Evolutionary conservation across 306 rosid genomes (phyloP).

Genomic region (Cucumis sativus): Cucumber_9930_V3 NC_026659.2:3304001-3304500

Average conservation of each 20-base stretch:
- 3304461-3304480: too few relatives aligned
- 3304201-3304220: slow-evolving; percentile 42
- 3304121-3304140: slow-evolving; percentile 40
- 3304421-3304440: too few relatives aligned
- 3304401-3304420: too few relatives aligned
- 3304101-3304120: slow-evolving; percentile 42
- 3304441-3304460: too few relatives aligned
- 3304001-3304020: not conserved
- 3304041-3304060: not conserved
- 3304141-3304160: slow-evolving; percentile 54
- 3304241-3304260: slow-evolving; percentile 50
- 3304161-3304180: slow-evolving; percentile 40
- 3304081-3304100: slow-evolving; percentile 42
- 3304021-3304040: not conserved
- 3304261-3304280: slow-evolving; percentile 35
- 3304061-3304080: not conserved
- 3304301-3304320: not conserved
- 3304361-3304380: too few relatives aligned
- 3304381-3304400: too few relatives aligned
- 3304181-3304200: slow-evolving; percentile 34
- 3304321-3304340: not conserved
- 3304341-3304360: too few relatives aligned
- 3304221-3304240: slow-evolving; percentile 42
- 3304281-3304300: not conserved
- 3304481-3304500: too few relatives aligned